phyloP scores from a whole-genome alignment of 306 rosid species.

The Quercus gilva region DNA sequence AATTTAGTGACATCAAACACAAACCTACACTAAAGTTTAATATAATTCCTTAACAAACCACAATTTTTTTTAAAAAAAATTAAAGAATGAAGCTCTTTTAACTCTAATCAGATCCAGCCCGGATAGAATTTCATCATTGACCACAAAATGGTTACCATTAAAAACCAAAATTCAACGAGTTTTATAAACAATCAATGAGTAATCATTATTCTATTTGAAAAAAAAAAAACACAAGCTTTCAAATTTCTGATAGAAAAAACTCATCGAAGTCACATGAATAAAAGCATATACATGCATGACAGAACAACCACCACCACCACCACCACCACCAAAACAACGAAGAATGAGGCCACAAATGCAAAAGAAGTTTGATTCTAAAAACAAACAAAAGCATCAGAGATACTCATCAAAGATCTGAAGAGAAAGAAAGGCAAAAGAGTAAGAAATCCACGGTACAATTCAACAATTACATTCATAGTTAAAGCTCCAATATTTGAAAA shows the following conservation, averaged over 20 bases:
- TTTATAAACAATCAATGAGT: neutral
- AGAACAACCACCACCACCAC: neutral
- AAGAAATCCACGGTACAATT: conserved; percentile 8
- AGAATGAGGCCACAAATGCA: neutral
- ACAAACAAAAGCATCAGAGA: neutral
- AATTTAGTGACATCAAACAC: conserved; percentile 21
- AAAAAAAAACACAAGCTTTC: neutral
- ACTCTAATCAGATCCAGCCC: conserved; percentile 43
- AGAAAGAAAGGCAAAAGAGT: neutral
- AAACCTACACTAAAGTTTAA: conserved; percentile 3
- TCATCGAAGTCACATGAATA: neutral
- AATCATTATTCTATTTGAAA: neutral
- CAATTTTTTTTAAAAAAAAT: neutral
- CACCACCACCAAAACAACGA: neutral
- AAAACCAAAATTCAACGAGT: conserved; percentile 20
- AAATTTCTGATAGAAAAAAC: conserved; percentile 11
- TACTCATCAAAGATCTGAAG: conserved; percentile 23
- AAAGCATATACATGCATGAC: neutral
- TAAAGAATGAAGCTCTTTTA: conserved; percentile 4
- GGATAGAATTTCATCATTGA: conserved; percentile 22
- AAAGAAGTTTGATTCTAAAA: neutral
- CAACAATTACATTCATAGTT: neutral
- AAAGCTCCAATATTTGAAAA: conserved; percentile 7
- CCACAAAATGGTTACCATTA: conserved; percentile 3
- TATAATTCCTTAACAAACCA: neutral